These are phyloP conservation scores for Asterella californica DNA, from an alignment of 225 moss, liverwort and hornwort genomes.

Conservation along the genomic window DNA sequence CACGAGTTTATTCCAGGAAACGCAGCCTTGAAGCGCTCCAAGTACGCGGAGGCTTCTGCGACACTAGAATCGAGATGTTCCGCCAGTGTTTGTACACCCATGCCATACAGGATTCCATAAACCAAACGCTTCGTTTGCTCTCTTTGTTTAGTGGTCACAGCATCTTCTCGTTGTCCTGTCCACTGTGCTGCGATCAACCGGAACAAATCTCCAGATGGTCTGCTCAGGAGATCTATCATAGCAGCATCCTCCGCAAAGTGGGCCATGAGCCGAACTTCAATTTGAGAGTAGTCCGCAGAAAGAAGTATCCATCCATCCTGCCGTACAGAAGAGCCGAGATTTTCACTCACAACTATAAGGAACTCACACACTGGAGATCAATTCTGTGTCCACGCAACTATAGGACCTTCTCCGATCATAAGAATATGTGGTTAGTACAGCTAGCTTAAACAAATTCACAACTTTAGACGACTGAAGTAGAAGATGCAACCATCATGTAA, in stretches of 20 bases:
- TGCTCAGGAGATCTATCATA: slow-evolving; percentile 71
- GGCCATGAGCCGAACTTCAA: slow-evolving; percentile 89
- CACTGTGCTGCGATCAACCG: slow-evolving; percentile 77
- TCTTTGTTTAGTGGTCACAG: slow-evolving; percentile 68
- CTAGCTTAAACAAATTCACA: background rate
- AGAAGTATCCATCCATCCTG: slow-evolving; percentile 88
- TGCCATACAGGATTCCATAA: slow-evolving; percentile 90
- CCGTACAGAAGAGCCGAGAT: background rate
- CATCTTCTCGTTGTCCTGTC: slow-evolving; percentile 61
- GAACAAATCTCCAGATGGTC: slow-evolving; percentile 80
- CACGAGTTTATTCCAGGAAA: slow-evolving; percentile 70
- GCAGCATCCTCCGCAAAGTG: slow-evolving; percentile 88
- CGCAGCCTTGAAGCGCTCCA: slow-evolving; percentile 73
- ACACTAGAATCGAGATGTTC: slow-evolving; percentile 71
- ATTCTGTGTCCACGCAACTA: background rate
- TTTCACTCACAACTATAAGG: background rate
- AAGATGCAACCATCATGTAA: background rate
- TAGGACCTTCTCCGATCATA: background rate
- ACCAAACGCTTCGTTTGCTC: slow-evolving; percentile 84
- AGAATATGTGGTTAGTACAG: background rate
- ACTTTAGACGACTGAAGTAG: background rate
- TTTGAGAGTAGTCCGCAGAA: slow-evolving; percentile 96
- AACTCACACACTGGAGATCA: background rate
- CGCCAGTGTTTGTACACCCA: slow-evolving; percentile 79
- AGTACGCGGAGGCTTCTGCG: slow-evolving; percentile 70